These are phyloP conservation scores for Wickerhamiella sergipiensis DNA, from an alignment of 805 yeast genomes.

Conservation along the genomic window DNA sequence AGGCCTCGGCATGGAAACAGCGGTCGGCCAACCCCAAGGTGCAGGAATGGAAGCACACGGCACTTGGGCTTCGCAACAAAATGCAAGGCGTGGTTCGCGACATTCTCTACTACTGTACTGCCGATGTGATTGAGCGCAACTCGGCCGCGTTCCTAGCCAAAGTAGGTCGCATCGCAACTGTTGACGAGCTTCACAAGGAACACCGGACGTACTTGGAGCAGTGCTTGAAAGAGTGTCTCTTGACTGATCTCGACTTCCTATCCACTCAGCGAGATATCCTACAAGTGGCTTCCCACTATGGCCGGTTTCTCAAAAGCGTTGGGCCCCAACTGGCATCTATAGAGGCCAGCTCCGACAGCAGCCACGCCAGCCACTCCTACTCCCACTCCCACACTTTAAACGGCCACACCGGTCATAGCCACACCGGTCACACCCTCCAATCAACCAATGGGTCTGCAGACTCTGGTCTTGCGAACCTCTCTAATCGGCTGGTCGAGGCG, in stretches of 20 bases:
- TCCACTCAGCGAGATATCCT: slow-evolving; percentile 31
- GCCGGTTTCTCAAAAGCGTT: slow-evolving; percentile 12
- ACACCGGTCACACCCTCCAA: too few relatives aligned
- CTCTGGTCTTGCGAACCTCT: neutral
- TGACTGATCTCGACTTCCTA: slow-evolving; percentile 45
- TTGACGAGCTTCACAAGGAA: slow-evolving; percentile 32
- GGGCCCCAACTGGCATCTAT: neutral
- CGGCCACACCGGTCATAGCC: too few relatives aligned
- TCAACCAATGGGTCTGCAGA: neutral
- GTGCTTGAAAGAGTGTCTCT: slow-evolving; percentile 48
- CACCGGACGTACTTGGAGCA: slow-evolving; percentile 49
- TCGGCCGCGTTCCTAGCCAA: slow-evolving; percentile 30
- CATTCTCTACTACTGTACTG: slow-evolving; percentile 40
- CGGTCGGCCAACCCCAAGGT: slow-evolving; percentile 31
- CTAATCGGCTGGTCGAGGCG: neutral
- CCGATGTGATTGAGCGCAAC: slow-evolving; percentile 45
- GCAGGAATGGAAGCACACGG: slow-evolving; percentile 32
- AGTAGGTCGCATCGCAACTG: slow-evolving; percentile 23
- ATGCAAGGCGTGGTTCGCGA: slow-evolving; percentile 46
- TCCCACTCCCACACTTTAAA: too few relatives aligned
- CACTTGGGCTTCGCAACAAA: slow-evolving; percentile 27
- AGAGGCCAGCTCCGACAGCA: too few relatives aligned
- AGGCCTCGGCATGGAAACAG: slow-evolving; percentile 54
- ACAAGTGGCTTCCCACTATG: slow-evolving; percentile 22
- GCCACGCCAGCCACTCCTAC: too few relatives aligned